Conservation (phyloP, 2,329 filamentous ascomycete genomes). For the Tetracladium maxilliforme region DNA sequence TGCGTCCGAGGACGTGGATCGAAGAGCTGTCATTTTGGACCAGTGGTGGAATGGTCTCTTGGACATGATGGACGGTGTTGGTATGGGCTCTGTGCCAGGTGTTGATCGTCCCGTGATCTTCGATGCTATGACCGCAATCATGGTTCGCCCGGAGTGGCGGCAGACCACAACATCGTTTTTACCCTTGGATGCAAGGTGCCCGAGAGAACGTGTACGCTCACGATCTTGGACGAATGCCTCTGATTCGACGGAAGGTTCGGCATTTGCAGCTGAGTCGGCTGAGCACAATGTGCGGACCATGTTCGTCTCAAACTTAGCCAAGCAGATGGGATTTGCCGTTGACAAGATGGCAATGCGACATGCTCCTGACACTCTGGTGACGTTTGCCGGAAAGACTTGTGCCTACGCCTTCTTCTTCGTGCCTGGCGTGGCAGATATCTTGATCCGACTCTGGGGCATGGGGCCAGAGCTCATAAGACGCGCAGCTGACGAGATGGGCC, state of each 20-base stretch:
- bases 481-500: slow-evolving; percentile 42
- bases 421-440: slow-evolving; percentile 52
- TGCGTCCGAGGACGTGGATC: slow-evolving; percentile 53
- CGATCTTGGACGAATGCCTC: slow-evolving; percentile 33
- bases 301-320: slow-evolving; percentile 53
- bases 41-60: slow-evolving; percentile 63
- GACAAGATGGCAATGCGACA: slow-evolving; percentile 59
- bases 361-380: slow-evolving; percentile 36
- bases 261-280: slow-evolving; percentile 55
- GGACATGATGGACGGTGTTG: slow-evolving; percentile 52
- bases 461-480: slow-evolving; percentile 42
- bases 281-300: slow-evolving; percentile 59
- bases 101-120: slow-evolving; percentile 55
- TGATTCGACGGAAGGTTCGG: slow-evolving; percentile 40
- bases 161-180: slow-evolving; percentile 41
- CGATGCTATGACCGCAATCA: slow-evolving; percentile 54
- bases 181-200: slow-evolving; percentile 25
- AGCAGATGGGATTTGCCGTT: slow-evolving; percentile 58
- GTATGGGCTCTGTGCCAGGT: slow-evolving; percentile 55
- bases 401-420: slow-evolving; percentile 66
- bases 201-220: slow-evolving; percentile 8
- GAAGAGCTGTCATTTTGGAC: slow-evolving; percentile 52
- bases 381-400: slow-evolving; percentile 58
- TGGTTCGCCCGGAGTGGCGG: slow-evolving; percentile 59
- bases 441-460: slow-evolving; percentile 51